A percentile compares a stretch with the other conserved stretches of the same genome.
phyloP scores from a whole-genome alignment of 208 protist species.

The Tritrichomonas foetus region DNA sequence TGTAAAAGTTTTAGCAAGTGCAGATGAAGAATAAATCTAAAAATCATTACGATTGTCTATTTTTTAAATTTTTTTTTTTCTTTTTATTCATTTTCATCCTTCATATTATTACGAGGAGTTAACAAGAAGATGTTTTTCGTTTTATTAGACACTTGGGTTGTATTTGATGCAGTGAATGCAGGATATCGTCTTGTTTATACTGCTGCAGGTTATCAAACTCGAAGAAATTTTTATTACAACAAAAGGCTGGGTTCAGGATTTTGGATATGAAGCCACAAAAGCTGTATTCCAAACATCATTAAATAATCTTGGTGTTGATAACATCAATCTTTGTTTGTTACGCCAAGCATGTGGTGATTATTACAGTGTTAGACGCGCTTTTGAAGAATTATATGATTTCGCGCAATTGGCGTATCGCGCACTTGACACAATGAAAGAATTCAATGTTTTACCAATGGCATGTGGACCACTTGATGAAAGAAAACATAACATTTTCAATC shows the following conservation, averaged over 20 bases:
- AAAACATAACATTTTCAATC: not conserved
- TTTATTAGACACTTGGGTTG: too few species aligned
- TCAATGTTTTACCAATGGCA: too few species aligned
- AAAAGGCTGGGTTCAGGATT: not conserved
- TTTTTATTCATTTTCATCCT: too few species aligned
- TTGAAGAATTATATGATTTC: not conserved
- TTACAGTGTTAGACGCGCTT: not conserved
- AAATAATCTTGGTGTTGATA: not conserved
- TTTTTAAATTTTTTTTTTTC: too few species aligned
- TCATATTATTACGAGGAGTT: too few species aligned
- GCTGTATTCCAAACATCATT: not conserved
- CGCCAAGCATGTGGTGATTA: not conserved
- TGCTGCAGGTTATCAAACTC: not conserved
- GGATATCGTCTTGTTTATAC: not conserved
- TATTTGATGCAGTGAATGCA: not conserved
- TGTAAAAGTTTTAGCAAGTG: too few species aligned
- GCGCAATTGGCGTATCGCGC: slow-evolving; percentile 36
- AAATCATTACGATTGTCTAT: too few species aligned
- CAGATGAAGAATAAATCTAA: too few species aligned
- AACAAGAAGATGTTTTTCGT: too few species aligned
- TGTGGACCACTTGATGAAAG: too few species aligned
- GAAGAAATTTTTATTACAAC: not conserved
- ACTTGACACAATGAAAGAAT: too few species aligned
- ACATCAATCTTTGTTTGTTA: not conserved
- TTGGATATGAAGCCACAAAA: not conserved